Base-by-base conservation (phyloP, 352 stramenopile genomes). In the Thalassiosira livingstoniorum region DNA sequence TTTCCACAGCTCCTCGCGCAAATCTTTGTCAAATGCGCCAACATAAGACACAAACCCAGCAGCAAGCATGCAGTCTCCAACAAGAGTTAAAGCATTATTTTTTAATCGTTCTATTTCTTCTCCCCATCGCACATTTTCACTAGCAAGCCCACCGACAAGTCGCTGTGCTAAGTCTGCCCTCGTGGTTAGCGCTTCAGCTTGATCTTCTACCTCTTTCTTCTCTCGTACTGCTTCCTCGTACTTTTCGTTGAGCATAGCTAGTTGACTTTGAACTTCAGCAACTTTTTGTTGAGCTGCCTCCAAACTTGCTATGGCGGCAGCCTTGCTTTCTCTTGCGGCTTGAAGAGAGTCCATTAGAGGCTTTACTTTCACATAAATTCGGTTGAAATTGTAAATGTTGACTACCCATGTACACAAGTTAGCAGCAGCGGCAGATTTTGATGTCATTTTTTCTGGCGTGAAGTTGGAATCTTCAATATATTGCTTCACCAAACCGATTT, bases 321-420 rank as follows among this genome's bases (percentile, higher is more conserved):
- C 90, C 82, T 96, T 96, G 18, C 96, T 97, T 81, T 97, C 97
- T 74, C 94, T 96, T 11, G 97, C 98, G 25, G 92, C 95, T 78
- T 99, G 96, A 2, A 99, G 92, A 43, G 95, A 97, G 79, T 99
- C 97, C 97, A 99, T 99, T 0, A 99, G 92, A 53, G 97, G 97
- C 85, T 99, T 99, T 3, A 99, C 97, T 77, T 98, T 98, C 45
- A 99, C 97, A 90, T 99, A 99, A 78, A 99, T 99, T 35, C 97
- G 92, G 88, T 99, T 99, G 89, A 98, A 99, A 29, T 94, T 97
- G 87, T 98, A 98, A 76, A 99, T 99, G 67, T 98, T 99, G 18
- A 98, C 96, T 27, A 99, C 97, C 97, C 97, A 99, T 25, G 95
- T 98, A 81, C 96, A 99, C 67, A 99, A 94, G 83, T 98, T 99